Evolutionary conservation across 805 yeast species (phyloP), one percentile per base, ranked within the genome.

Genomic region (Kuraishia hungarica): DNA sequence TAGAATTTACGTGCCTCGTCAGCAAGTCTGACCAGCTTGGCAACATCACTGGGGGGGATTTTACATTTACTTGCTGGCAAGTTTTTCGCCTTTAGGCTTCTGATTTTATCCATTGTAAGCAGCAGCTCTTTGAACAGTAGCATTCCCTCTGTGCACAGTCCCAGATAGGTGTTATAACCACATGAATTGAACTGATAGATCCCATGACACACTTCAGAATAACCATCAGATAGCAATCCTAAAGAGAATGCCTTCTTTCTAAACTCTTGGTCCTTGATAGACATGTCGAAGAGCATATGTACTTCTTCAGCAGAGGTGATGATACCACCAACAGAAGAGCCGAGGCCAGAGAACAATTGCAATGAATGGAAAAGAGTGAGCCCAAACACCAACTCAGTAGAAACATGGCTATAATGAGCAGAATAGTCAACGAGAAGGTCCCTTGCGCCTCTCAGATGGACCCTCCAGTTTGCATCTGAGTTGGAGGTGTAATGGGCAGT

Each of bases 361-460:
- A 82, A 71, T 1, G 78, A 69, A 0, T 77, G 70, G 61, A 79
- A 82, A 21, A 66, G 52, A 29, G 64, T 64, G 23, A 61, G 59
- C 7, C 68, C 57, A 21, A 65, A 52, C 17, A 62, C 54, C 21
- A 65, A 51, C 5, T 64, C 57, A 26, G 58, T 58, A 1, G 65
- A 59, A 17, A 48, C 22, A 10, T 54, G 51, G 17, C 43, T 35
- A 17, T 35, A 35, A 35, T 35, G 43, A 7, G 43, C 43, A 8
- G 43, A 64, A 59, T 78, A 76, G 58, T 77, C 80, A 51, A 78
- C 62, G 21, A 83, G 67, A 13, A 84, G 67, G 54, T 82, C 86
- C 61, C 82, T 83, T 1, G 88, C 88, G 4, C 88, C 89, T 56
- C 78, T 65, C 17, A 83, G 66, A 66, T 84, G 89, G 2, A 84